Conservation (phyloP, 306 rosid genomes). For the Delonix regia region DNA sequence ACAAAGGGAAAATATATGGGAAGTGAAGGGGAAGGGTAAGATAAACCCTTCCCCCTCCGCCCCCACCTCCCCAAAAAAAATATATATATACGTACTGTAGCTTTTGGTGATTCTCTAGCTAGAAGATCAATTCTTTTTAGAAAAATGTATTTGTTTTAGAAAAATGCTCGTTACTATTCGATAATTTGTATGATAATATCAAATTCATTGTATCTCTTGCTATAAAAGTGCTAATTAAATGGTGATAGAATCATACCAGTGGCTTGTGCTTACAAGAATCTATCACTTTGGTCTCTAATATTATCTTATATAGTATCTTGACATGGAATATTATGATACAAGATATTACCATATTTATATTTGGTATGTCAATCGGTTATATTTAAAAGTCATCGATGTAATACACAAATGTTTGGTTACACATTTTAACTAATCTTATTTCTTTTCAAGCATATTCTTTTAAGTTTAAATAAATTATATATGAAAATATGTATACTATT, state of each 20-base stretch:
- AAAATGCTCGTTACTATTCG: conserved; percentile 30
- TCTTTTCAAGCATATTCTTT: too few species aligned
- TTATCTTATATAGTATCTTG: too few species aligned
- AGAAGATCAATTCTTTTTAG: conserved; percentile 54
- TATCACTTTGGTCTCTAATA: neutral
- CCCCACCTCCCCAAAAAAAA: too few species aligned
- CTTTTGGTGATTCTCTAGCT: conserved; percentile 25
- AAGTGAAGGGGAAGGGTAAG: conserved; percentile 28
- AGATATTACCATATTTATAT: too few species aligned
- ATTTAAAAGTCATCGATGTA: too few species aligned
- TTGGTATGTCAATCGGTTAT: too few species aligned
- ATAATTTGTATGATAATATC: conserved; percentile 32
- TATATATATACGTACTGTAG: conserved; percentile 26
- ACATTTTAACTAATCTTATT: too few species aligned
- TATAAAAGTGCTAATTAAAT: conserved; percentile 28
- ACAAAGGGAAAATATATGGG: conserved; percentile 16
- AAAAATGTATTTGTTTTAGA: conserved; percentile 40
- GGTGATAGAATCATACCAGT: conserved; percentile 29
- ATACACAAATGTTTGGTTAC: too few species aligned
- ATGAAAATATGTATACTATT: too few species aligned
- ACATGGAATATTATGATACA: too few species aligned
- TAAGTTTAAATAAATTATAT: too few species aligned
- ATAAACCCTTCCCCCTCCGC: too few species aligned
- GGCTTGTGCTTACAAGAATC: neutral
- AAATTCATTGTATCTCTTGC: conserved; percentile 21